Evolutionary conservation across 2,329 filamentous ascomycete species (phyloP).

Genomic region (Colletotrichum tabaci): DNA sequence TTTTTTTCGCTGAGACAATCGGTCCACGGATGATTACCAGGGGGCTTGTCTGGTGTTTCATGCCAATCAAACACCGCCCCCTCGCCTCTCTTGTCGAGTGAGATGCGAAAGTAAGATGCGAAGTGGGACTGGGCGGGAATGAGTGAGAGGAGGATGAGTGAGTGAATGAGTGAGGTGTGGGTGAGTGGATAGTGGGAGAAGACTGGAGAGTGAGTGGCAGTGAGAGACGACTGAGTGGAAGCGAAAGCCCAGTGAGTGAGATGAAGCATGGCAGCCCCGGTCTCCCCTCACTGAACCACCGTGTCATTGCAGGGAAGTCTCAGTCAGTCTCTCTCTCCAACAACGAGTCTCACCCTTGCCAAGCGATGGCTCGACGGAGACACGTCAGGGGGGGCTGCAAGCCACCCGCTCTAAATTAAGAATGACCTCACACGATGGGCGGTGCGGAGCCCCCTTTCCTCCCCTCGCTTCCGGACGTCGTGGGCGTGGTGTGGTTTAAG

Average conservation of each 20-base stretch:
- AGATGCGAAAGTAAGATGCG: not conserved
- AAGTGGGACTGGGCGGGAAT: not conserved
- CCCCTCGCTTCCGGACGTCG: not conserved
- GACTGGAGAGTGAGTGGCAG: no score
- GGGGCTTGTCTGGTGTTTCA: not conserved
- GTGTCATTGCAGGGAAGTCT: not conserved
- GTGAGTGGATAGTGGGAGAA: no score
- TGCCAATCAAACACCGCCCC: conserved; percentile 15
- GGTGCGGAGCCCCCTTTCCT: conserved; percentile 14
- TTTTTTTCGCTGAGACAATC: not conserved
- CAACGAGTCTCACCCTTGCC: conserved; percentile 8
- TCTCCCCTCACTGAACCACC: not conserved
- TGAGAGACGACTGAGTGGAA: no score
- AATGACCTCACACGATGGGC: conserved; percentile 27
- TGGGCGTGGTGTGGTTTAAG: not conserved
- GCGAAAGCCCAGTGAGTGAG: no score
- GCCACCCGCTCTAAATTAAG: conserved; percentile 20
- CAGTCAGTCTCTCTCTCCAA: not conserved
- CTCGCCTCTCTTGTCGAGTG: not conserved
- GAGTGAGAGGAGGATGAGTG: no score
- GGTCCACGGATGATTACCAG: not conserved
- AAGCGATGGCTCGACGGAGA: conserved; percentile 17
- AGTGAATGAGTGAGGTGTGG: no score
- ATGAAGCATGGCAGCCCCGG: not conserved
- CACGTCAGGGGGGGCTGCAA: conserved; percentile 8